phyloP scores from a whole-genome alignment of 345 rosid species.

The Durio zibethinus region DNA sequence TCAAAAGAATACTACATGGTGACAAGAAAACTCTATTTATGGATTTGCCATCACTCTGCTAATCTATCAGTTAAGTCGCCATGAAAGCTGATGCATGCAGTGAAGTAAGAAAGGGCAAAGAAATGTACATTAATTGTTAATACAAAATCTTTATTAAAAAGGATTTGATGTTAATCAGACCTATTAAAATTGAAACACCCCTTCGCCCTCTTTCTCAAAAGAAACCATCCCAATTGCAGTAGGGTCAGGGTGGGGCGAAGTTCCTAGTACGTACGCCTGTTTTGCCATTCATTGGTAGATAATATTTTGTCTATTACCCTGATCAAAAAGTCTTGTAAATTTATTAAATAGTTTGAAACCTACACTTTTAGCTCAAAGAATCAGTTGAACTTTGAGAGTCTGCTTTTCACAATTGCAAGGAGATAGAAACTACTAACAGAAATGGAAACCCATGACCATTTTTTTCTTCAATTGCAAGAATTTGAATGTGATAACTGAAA shows the following conservation, averaged over 20 bases:
- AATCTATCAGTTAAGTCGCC: too few relatives aligned
- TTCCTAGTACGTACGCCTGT: background rate
- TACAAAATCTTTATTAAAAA: background rate
- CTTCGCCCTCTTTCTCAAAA: background rate
- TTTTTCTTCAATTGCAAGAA: too few relatives aligned
- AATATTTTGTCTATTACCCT: background rate
- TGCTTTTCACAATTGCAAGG: background rate
- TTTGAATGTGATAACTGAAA: too few relatives aligned
- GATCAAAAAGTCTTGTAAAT: background rate
- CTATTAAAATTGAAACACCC: background rate
- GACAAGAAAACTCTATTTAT: too few relatives aligned
- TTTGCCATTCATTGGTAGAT: background rate
- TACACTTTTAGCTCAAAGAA: background rate
- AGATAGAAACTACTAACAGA: background rate
- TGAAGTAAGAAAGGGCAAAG: background rate
- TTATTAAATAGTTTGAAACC: background rate
- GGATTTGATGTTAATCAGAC: background rate
- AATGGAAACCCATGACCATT: background rate
- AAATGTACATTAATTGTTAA: background rate
- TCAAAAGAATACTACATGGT: too few relatives aligned
- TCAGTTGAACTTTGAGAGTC: background rate
- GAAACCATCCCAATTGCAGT: background rate
- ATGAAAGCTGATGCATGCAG: background rate
- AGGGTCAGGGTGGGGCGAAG: background rate
- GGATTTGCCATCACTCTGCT: too few relatives aligned